Percentiles rank a stretch among this genome's conserved stretches.
Conservation (phyloP, 495 filamentous ascomycete species). For the Polyplosphaeria fusca region DNA sequence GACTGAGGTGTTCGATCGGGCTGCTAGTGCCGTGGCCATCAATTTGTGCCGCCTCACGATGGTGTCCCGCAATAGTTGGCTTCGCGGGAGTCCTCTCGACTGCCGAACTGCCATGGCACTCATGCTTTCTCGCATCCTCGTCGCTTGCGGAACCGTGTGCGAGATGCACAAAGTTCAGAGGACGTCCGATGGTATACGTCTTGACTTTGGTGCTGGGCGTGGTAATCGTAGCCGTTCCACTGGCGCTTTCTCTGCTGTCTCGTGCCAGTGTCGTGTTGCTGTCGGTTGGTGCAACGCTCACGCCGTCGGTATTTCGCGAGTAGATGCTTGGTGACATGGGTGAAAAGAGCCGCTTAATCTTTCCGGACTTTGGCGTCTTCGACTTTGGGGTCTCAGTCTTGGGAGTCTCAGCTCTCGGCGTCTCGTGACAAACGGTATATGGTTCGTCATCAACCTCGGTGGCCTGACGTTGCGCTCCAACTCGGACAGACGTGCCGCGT, state of each 20-base stretch:
- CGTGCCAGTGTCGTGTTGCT: slow-evolving; percentile 23
- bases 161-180: too few species aligned
- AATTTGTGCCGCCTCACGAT: too few species aligned
- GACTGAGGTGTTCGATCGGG: too few species aligned
- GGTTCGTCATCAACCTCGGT: neutral
- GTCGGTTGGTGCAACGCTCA: slow-evolving; percentile 31
- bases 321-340: slow-evolving; percentile 42
- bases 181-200: slow-evolving; percentile 35
- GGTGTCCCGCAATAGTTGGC: too few species aligned
- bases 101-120: too few species aligned
- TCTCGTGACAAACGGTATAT: neutral
- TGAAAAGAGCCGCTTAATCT: slow-evolving; percentile 16
- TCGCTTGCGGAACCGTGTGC: too few species aligned
- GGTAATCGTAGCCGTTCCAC: slow-evolving; percentile 37
- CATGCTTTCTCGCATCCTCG: too few species aligned
- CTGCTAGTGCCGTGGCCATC: too few species aligned
- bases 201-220: too few species aligned
- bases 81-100: too few species aligned
- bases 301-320: slow-evolving; percentile 37
- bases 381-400: too few species aligned
- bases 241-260: slow-evolving; percentile 5
- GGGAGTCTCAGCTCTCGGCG: neutral
- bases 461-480: neutral
- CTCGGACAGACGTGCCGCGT: slow-evolving; percentile 25
- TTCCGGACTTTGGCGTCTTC: slow-evolving; percentile 1